These are phyloP conservation scores for Exutisphaerella laricina DNA, from an alignment of 2,329 filamentous ascomycete genomes.

Conservation along the genomic window DNA sequence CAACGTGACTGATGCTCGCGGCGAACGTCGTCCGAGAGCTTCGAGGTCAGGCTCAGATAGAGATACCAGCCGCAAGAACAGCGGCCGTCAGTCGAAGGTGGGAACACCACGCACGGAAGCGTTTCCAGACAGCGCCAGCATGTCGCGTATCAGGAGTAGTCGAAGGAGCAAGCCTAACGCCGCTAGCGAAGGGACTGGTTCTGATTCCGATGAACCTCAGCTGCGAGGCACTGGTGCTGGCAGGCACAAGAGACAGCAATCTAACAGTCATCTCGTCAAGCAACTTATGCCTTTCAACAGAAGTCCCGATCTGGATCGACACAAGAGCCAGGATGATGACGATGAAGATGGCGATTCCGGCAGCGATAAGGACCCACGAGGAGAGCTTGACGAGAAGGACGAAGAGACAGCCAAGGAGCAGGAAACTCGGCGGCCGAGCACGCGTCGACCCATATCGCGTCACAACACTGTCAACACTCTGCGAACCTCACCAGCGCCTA, in stretches of 20 bases:
- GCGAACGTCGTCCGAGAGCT: conserved; percentile 13
- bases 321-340: conserved; percentile 30
- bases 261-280: conserved; percentile 35
- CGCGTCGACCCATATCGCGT: conserved; percentile 17
- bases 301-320: conserved; percentile 32
- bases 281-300: conserved; percentile 36
- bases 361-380: conserved; percentile 3
- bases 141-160: conserved; percentile 40
- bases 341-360: conserved; percentile 23
- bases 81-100: conserved; percentile 43
- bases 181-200: conserved; percentile 30
- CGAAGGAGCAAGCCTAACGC: conserved; percentile 29
- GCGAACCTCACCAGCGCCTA: conserved; percentile 16
- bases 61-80: conserved; percentile 26
- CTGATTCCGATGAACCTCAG: conserved; percentile 26
- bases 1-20: conserved; percentile 28
- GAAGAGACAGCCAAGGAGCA: conserved; percentile 11
- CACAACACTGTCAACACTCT: conserved; percentile 19
- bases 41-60: conserved; percentile 25
- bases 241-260: conserved; percentile 27
- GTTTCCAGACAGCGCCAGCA: conserved; percentile 35
- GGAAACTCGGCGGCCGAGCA: conserved; percentile 14
- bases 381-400: conserved; percentile 4
- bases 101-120: conserved; percentile 43
- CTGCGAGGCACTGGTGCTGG: conserved; percentile 30